phyloP scores from a whole-genome alignment of 805 yeast species.

The Isabelozyma rhagii region DNA sequence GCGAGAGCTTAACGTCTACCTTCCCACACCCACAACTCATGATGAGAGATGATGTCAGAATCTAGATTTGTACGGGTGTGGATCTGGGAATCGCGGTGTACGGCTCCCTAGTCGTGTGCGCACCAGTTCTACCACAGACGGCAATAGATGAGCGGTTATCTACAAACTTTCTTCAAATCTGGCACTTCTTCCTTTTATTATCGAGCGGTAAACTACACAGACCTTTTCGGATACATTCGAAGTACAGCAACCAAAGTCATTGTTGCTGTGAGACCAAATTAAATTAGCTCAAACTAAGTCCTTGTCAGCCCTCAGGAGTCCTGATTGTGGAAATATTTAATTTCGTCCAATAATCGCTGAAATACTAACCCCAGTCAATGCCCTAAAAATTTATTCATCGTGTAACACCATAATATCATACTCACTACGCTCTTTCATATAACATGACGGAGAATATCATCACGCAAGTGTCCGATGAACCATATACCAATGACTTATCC shows the following conservation, averaged over 20 bases:
- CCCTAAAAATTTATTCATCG: conserved; percentile 1
- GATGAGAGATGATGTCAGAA: background rate
- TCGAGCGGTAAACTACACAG: background rate
- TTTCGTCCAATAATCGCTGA: background rate
- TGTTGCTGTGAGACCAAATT: too few relatives aligned
- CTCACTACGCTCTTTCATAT: background rate
- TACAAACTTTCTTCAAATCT: background rate
- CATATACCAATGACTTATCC: conserved; percentile 14
- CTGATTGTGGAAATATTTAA: too few relatives aligned
- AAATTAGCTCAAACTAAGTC: too few relatives aligned
- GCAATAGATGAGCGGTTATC: background rate
- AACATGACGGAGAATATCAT: conserved; percentile 50
- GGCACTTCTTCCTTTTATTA: background rate
- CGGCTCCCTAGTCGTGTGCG: background rate
- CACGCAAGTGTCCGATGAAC: conserved; percentile 64
- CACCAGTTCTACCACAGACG: background rate
- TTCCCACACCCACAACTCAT: background rate
- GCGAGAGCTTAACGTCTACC: background rate
- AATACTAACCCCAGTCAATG: too few relatives aligned
- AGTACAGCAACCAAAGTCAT: background rate
- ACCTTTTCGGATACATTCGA: background rate
- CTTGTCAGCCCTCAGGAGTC: background rate
- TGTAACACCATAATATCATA: background rate
- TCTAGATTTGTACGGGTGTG: background rate
- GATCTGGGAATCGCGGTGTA: background rate